Base-by-base conservation (phyloP, 108 stramenopile species). In the Cylindrotheca fusiformis region DNA sequence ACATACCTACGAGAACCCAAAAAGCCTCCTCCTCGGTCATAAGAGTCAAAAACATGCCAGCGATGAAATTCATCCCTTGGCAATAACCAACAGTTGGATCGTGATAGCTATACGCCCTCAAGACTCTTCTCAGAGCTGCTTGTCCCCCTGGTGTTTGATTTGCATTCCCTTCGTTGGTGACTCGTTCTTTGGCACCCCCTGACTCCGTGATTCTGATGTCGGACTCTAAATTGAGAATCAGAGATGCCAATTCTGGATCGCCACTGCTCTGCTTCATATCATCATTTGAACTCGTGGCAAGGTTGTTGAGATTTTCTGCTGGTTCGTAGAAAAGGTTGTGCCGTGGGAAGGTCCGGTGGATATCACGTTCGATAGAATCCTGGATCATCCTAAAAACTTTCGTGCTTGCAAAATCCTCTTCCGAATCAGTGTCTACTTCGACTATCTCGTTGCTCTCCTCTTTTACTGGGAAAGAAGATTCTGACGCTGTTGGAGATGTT, bases 31-130 rank as follows among this genome's bases (percentile, higher is more conserved):
- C 92, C 58, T 90, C 86, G 10, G 74, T 67, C 58, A 91, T 70
- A 27, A 88, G 78, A 1, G 90, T 87, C 31, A 96, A 59, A 29
- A 95, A 88, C 88, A 94, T 87, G 23, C 86, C 97, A 12, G 88
- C 88, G 32, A 98, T 85, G 67, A 93, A 98, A 50, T 92, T 91
- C 95, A 98, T 95, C 19, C 97, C 97, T 59, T 98, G 97, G 60
- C 97, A 98, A 65, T 98, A 98, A 4, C 96, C 94, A 19, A 96
- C 81, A 65, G 94, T 86, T 6, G 54, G 62, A 55, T 98, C 97
- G 47, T 88, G 78, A 26, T 86, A 65, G 48, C 85, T 80, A 63
- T 96, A 96, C 0, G 92, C 89, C 30, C 83, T 69, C 23, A 96
- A 66, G 1, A 94, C 85, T 10, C 93, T 76, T 18, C 91, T 78